Evolutionary conservation across 2,329 filamentous ascomycete genomes (phyloP).

Genomic region (Tolypocladium cylindrosporum): DNA sequence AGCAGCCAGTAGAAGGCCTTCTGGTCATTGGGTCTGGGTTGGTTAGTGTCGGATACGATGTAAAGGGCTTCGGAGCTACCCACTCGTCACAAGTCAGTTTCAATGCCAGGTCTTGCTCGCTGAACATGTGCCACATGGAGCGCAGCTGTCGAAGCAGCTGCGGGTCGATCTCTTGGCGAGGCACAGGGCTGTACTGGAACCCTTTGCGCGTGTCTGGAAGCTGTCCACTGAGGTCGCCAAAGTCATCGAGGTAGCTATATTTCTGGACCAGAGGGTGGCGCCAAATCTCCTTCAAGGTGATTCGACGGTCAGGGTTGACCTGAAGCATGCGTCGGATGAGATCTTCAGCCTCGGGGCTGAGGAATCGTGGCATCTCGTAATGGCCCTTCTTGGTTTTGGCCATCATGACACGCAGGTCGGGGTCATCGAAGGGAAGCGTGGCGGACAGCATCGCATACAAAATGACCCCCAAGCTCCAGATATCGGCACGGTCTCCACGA

Average conservation of each 20-base stretch:
- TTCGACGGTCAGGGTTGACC: constrained; percentile 66
- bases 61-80: constrained; percentile 18
- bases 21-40: constrained; percentile 69
- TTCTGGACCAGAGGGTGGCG: constrained; percentile 76
- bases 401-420: constrained; percentile 53
- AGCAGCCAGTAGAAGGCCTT: constrained; percentile 89
- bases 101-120: constrained; percentile 59
- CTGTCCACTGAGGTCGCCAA: constrained; percentile 44
- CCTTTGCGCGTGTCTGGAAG: constrained; percentile 51
- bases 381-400: constrained; percentile 46
- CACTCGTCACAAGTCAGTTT: constrained; percentile 58
- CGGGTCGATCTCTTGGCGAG: constrained; percentile 60
- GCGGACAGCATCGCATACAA: constrained; percentile 81
- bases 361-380: constrained; percentile 50
- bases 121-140: constrained; percentile 83
- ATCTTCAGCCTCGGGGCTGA: constrained; percentile 62
- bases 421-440: constrained; percentile 70
- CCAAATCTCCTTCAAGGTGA: constrained; percentile 76
- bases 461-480: constrained; percentile 91
- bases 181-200: constrained; percentile 46
- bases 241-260: constrained; percentile 66
- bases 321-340: constrained; percentile 73
- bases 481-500: constrained; percentile 75
- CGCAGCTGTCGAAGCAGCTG: constrained; percentile 79
- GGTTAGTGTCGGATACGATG: background rate